phyloP scores from a whole-genome alignment of 768 basidiomycete genomes.

The Trichaptum fuscoviolaceum region DNA sequence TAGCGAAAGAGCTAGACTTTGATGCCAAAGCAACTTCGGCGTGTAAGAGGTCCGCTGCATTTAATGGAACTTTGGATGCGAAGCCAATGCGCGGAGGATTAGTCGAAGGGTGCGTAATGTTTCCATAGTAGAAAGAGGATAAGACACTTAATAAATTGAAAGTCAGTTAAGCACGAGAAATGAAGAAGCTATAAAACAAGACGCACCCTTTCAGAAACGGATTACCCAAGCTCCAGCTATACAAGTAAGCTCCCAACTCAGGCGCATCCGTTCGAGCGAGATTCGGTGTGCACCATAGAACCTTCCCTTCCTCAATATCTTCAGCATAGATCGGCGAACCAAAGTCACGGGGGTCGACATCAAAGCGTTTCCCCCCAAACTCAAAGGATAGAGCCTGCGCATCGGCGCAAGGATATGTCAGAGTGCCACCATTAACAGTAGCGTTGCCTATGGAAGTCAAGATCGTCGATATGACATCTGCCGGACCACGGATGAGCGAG shows the following conservation, averaged over 20 bases:
- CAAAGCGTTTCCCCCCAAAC: conserved; percentile 64
- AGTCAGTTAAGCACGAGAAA: neutral
- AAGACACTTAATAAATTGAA: conserved; percentile 41
- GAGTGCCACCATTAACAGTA: neutral
- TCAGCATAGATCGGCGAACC: conserved; percentile 27
- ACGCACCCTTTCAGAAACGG: conserved; percentile 73
- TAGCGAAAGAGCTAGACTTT: no score
- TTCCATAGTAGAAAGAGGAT: conserved; percentile 67
- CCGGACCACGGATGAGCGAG: conserved; percentile 70
- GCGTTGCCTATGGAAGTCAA: conserved; percentile 30
- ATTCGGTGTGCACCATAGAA: conserved; percentile 41
- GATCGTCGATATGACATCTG: conserved; percentile 56
- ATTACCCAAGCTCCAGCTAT: conserved; percentile 73
- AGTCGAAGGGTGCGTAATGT: conserved; percentile 58
- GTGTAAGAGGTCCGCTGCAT: conserved; percentile 33
- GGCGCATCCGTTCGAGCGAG: conserved; percentile 64
- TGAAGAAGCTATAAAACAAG: neutral
- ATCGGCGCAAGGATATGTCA: conserved; percentile 49
- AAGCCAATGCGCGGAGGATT: conserved; percentile 69
- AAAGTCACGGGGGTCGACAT: conserved; percentile 75
- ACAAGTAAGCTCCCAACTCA: conserved; percentile 46
- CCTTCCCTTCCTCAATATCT: conserved; percentile 13
- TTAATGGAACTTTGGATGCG: conserved; percentile 59
- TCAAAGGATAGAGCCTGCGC: conserved; percentile 63
- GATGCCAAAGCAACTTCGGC: neutral